Percentiles rank a stretch among this genome's conserved stretches.
Evolutionary conservation across 163 green algal genomes (phyloP).

Genomic region (Prototheca wickerhamii): DNA sequence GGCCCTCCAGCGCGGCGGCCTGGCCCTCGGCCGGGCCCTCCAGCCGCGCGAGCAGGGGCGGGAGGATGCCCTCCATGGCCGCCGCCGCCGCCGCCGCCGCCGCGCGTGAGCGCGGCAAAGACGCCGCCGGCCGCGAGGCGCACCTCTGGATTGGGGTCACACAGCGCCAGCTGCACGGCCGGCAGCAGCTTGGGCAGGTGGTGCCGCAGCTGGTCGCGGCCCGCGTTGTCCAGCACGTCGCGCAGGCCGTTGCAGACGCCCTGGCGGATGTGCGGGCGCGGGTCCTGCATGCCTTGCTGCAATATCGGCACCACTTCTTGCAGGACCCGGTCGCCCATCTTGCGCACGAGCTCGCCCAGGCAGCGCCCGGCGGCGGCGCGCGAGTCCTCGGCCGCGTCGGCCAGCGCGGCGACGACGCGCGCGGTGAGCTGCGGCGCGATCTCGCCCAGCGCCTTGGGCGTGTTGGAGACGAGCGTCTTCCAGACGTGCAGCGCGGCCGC

Average conservation of each 20-base stretch:
- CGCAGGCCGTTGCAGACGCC: conserved; percentile 87
- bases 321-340: conserved; percentile 93
- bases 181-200: conserved; percentile 72
- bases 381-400: conserved; percentile 54
- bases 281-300: conserved; percentile 42
- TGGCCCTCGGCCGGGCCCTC: conserved; percentile 10
- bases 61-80: conserved; percentile 71
- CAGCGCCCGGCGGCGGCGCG: conserved; percentile 64
- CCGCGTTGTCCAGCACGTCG: conserved; percentile 75
- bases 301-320: conserved; percentile 86
- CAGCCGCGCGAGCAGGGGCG: conserved; percentile 53
- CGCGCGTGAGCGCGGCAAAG: conserved; percentile 70
- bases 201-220: conserved; percentile 56
- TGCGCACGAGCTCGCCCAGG: conserved; percentile 89
- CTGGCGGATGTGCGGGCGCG: conserved; percentile 23
- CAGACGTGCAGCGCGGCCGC: conserved; percentile 83
- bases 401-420: conserved; percentile 65
- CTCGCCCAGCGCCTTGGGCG: conserved; percentile 82
- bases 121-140: conserved; percentile 61
- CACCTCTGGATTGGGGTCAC: conserved; percentile 60
- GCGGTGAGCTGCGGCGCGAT: conserved; percentile 87
- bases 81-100: too few species aligned
- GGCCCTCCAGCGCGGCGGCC: conserved; percentile 59
- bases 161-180: conserved; percentile 74
- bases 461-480: conserved; percentile 98